Evolutionary conservation across 2,329 filamentous ascomycete species (phyloP).

Genomic region (Fusarium xylarioides): DNA sequence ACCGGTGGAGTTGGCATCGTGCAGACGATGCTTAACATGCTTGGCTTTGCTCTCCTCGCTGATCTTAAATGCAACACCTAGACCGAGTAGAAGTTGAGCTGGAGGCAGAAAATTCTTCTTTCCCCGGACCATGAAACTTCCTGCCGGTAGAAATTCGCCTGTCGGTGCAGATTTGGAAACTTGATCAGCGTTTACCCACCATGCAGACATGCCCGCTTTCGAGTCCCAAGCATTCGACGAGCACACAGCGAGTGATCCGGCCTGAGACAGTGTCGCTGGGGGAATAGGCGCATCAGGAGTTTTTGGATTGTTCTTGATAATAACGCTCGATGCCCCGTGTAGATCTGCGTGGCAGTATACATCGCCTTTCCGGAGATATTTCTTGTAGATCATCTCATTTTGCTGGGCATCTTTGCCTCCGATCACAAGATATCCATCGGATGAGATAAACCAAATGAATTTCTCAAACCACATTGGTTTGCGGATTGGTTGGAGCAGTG

Average conservation of each 20-base stretch:
- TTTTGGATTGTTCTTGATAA: slow-evolving; percentile 87
- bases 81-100: slow-evolving; percentile 85
- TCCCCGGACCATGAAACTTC: slow-evolving; percentile 82
- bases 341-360: slow-evolving; percentile 92
- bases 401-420: slow-evolving; percentile 90
- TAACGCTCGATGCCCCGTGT: slow-evolving; percentile 81
- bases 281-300: slow-evolving; percentile 87
- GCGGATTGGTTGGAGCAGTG: slow-evolving; percentile 82
- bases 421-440: slow-evolving; percentile 91
- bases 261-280: slow-evolving; percentile 89
- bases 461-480: slow-evolving; percentile 97
- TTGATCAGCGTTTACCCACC: slow-evolving; percentile 92
- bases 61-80: slow-evolving; percentile 87
- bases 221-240: slow-evolving; percentile 94
- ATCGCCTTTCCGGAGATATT: slow-evolving; percentile 87
- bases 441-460: slow-evolving; percentile 94
- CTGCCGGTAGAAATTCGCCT: slow-evolving; percentile 81
- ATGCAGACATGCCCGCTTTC: slow-evolving; percentile 94
- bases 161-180: slow-evolving; percentile 84
- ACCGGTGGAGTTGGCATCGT: slow-evolving; percentile 38
- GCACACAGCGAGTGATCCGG: slow-evolving; percentile 84
- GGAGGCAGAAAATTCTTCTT: slow-evolving; percentile 93
- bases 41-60: slow-evolving; percentile 86
- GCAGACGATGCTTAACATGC: slow-evolving; percentile 74
- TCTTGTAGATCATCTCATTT: slow-evolving; percentile 89